Evolutionary conservation across 2,329 filamentous ascomycete genomes (phyloP), one percentile per base, ranked within the genome.

Genomic region (Cordyceps militaris): DNA sequence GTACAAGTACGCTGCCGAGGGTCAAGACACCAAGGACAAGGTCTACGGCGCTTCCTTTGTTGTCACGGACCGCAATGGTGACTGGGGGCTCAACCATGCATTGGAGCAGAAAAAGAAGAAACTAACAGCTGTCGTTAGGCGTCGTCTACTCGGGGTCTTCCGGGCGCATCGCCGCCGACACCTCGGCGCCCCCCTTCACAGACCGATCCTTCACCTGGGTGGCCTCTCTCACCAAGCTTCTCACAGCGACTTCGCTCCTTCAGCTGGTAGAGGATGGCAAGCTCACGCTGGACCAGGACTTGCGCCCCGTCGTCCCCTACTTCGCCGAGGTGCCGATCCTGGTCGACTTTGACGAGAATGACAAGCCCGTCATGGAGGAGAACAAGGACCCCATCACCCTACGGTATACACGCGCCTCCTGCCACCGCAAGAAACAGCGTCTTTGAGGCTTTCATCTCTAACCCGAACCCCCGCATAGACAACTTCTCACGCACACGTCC

Each of bases 401-500:
- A 30, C 67, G 67, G 62, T 66, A 63, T 14, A 42, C 28, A 28
- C n/a, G n/a, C 10, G 32, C 4, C 4, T 24, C 14, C 2, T 16
- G 13, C 26, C 30, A 5, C 14, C 23, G 3, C 43, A 26, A 3
- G 4, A 23, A 19, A 23, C 14, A n/a, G 0, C 1, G 23, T 32
- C 5, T 10, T 4, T 2, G 11, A 28, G 7, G 4, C 5, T 21
- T 13, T 6, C 9, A 38, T 2, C 19, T 26, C 42, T 53, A 9
- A 53, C 24, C 10, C 32, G 60, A 60, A 9, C 7, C 3, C n/a
- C n/a, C n/a, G n/a, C 5, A n/a, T 63, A 67, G 61, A 3, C 8
- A 75, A 40, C 67, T 79, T 1, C 67, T 79, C 3, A 73, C 72
- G 1, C 77, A 79, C 62, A 71, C 74, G 0, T 64, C 66, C 16